Percentiles rank a stretch among this genome's conserved stretches.
phyloP scores from a whole-genome alignment of 176 grass and related monocot species.

The Coix lacrymajobi region DNA sequence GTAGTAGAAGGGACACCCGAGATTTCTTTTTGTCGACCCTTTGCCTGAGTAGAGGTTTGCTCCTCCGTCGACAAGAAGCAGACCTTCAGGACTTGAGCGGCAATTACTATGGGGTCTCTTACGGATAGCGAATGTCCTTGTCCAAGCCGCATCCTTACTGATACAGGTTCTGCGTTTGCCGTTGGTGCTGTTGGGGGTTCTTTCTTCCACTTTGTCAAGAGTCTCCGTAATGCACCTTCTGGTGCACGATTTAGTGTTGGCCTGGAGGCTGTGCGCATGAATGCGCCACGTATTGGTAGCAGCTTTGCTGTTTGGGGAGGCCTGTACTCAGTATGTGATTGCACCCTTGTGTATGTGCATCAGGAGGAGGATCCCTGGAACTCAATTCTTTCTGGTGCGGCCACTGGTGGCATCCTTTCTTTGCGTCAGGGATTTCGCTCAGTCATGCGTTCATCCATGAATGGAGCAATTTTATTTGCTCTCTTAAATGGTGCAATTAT shows the following conservation, averaged over 20 bases:
- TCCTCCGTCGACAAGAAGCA: neutral
- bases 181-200: slow-evolving; percentile 50
- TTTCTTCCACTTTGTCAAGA: slow-evolving; percentile 42
- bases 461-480: neutral
- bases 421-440: neutral
- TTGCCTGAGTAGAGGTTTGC: neutral
- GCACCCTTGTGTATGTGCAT: neutral
- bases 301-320: slow-evolving; percentile 32
- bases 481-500: neutral
- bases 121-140: slow-evolving; percentile 24
- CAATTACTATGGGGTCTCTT: slow-evolving; percentile 1
- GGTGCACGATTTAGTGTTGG: slow-evolving; percentile 29
- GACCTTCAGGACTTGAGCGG: neutral
- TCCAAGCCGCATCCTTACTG: slow-evolving; percentile 35
- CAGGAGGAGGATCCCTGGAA: slow-evolving; percentile 56
- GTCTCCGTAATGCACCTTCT: slow-evolving; percentile 36
- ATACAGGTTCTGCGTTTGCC: slow-evolving; percentile 20
- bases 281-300: slow-evolving; percentile 27
- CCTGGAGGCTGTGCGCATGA: slow-evolving; percentile 34
- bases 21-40: neutral
- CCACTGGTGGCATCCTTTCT: slow-evolving; percentile 38
- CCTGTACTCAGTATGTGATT: slow-evolving; percentile 38
- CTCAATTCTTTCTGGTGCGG: slow-evolving; percentile 32
- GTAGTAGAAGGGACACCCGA: neutral
- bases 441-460: slow-evolving; percentile 1